These are phyloP conservation scores for Porodaedalea pini DNA, from an alignment of 1,284 basidiomycete genomes.

Conservation along the genomic window DNA sequence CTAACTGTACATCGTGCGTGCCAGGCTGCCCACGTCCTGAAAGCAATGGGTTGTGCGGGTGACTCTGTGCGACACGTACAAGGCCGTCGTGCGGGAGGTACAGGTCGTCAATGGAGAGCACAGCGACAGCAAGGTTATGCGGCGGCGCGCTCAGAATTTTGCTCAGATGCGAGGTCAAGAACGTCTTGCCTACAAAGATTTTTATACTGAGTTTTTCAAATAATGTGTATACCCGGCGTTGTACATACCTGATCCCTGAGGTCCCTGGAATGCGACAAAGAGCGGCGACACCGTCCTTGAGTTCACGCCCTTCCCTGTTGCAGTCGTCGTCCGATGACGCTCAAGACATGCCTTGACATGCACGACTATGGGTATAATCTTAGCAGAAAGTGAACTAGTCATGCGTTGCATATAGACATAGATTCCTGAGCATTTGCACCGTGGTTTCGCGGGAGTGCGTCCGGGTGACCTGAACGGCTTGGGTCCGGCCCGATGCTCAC, in stretches of 20 bases:
- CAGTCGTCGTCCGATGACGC: neutral
- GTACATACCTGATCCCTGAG: conserved; percentile 65
- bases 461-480: neutral
- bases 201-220: neutral
- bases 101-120: conserved; percentile 83
- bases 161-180: conserved; percentile 55
- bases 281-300: conserved; percentile 38
- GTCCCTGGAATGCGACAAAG: conserved; percentile 81
- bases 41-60: conserved; percentile 64
- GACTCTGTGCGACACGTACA: conserved; percentile 44
- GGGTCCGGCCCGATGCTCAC: too few species aligned
- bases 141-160: conserved; percentile 45
- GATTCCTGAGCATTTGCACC: neutral
- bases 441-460: neutral
- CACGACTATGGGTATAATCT: conserved; percentile 1
- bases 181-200: conserved; percentile 61
- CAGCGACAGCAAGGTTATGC: conserved; percentile 53
- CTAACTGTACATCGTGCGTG: conserved; percentile 78
- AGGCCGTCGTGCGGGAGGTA: conserved; percentile 72
- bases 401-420: neutral
- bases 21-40: conserved; percentile 83
- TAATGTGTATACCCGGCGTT: too few species aligned
- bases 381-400: neutral
- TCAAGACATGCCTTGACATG: conserved; percentile 11
- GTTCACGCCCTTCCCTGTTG: neutral